Percentiles rank a stretch among this genome's conserved stretches.
Conservation (phyloP, 306 rosid species). For the Malus domestica region ASM211411v1 NC_041796.1:1362501-1363000, state of each 20-base stretch:
- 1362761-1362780: neutral
- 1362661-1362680: conserved; percentile 50
- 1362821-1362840: too few relatives aligned
- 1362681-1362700: conserved; percentile 36
- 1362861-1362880: too few relatives aligned
- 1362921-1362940: too few relatives aligned
- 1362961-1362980: too few relatives aligned
- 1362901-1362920: too few relatives aligned
- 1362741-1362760: neutral
- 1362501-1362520: conserved; percentile 78
- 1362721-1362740: conserved; percentile 36
- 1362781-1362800: too few relatives aligned
- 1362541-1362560: conserved; percentile 98
- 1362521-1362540: conserved; percentile 91
- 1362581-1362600: conserved; percentile 90
- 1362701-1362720: conserved; percentile 62
- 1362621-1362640: conserved; percentile 86
- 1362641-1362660: conserved; percentile 59
- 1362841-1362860: too few relatives aligned
- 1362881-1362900: too few relatives aligned
- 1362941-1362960: too few relatives aligned
- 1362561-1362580: conserved; percentile 80
- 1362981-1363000: too few relatives aligned
- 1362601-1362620: conserved; percentile 66
- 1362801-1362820: too few relatives aligned